phyloP scores from a whole-genome alignment of 176 grass and related monocot species.

The Triticum monococcum region DNA sequence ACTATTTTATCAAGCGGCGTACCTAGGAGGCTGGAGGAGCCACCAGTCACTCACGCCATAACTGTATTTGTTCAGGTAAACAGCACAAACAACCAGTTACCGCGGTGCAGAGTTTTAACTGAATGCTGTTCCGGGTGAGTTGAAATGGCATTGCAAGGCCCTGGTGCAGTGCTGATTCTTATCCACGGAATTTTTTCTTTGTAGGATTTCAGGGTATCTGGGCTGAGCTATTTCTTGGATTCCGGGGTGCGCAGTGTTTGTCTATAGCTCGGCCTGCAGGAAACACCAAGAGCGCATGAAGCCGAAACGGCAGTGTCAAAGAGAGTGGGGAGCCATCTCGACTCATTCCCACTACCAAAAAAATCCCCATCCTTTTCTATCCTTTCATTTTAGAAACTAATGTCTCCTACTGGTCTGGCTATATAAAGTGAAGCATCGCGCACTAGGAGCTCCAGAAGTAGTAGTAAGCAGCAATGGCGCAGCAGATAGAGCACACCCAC shows the following conservation, averaged over 20 bases:
- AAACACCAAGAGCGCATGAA: not conserved
- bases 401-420: not conserved
- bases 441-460: not conserved
- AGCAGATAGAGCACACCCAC: constrained; percentile 38
- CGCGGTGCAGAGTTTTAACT: not conserved
- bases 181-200: not conserved
- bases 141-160: not conserved
- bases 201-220: not conserved
- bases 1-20: not conserved
- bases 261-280: not conserved
- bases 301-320: not conserved
- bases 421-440: not conserved
- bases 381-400: not conserved
- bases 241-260: not conserved
- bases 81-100: too few species aligned
- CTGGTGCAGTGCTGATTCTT: not conserved
- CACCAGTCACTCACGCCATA: not conserved
- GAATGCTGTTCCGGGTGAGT: not conserved
- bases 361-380: not conserved
- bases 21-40: not conserved
- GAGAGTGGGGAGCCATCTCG: not conserved
- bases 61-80: not conserved
- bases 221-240: not conserved
- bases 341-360: not conserved
- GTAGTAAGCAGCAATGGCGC: constrained; percentile 6